Evolutionary conservation across 106 monocot genomes (phyloP), one percentile per base, ranked within the genome.

Genomic region (Allium fistulosum): DNA sequence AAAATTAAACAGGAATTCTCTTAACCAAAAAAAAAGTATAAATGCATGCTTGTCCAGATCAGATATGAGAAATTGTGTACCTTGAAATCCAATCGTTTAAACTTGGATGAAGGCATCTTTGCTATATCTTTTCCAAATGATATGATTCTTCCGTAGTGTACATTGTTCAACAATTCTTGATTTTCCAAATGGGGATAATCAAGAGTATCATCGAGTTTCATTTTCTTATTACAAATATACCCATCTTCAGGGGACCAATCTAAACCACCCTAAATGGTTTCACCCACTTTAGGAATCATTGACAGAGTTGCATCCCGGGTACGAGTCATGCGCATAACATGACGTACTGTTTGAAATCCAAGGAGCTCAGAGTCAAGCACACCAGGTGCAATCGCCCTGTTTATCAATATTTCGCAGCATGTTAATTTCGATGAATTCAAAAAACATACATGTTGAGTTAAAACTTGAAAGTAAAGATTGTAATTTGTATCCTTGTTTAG

Each of bases 281-380:
- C 90, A 37, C 99, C 99, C 50, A 92, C 99, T 85, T 93, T 99
- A 18, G 92, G 93, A 76, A 99, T 83, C 99, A 99, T 93, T 47
- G 99, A 93, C 90, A 99, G 90, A 11, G 93, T 99, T 74, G 93
- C 84, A 79, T 99, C 99, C 99, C 99, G 93, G 27, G 99, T 99
- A 26, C 93, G 90, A 52, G 81, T 99, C 93, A 99, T 99, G 18
- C 90, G 84, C 93, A 99, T 99, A 37, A 85, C 76, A 76, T 99
- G 87, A 9, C 81, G 87, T 59, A 99, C 78, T 0, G 99, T 99
- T 17, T 99, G 99, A 53, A 99, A 69, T 51, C 99, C 99, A 77
- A 99, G 79, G 26, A 83, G 73, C 65, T 93, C 99, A 64, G 77
- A 90, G 58, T 92, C 93, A 49, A 93, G 70, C 9, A 99, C 87